A percentile compares a stretch with the other conserved stretches of the same genome.
phyloP scores from a whole-genome alignment of 2,329 filamentous ascomycete genomes.

The Fusarium sp. region DNA sequence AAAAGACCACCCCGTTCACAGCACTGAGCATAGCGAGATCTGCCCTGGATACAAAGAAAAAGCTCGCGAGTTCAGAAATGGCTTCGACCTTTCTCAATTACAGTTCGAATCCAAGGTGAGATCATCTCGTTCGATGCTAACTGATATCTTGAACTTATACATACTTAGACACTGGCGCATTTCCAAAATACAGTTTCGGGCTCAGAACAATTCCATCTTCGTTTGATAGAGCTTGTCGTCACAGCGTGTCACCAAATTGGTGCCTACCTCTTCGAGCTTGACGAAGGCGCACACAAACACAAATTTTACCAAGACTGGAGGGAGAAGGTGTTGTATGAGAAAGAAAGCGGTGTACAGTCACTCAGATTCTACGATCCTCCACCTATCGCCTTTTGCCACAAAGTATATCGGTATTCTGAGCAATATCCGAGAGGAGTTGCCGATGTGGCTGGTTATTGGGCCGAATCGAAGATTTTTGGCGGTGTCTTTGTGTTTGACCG shows the following conservation, averaged over 20 bases:
- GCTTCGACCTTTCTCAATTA: conserved; percentile 2
- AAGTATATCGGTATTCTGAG: conserved; percentile 11
- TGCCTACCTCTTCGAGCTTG: conserved; percentile 14
- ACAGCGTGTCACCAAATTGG: conserved; percentile 30
- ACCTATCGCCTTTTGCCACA: conserved; percentile 11
- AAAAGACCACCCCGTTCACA: not conserved
- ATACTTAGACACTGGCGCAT: not conserved
- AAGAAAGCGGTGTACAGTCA: not conserved
- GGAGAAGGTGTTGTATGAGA: not conserved
- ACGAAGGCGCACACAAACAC: conserved; percentile 27
- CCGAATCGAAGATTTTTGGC: conserved; percentile 26
- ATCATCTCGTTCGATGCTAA: accelerated
- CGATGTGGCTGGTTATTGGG: conserved; percentile 29
- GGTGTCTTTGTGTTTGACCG: conserved; percentile 26
- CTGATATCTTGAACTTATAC: no score
- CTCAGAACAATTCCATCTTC: not conserved
- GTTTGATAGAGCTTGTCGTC: conserved; percentile 21
- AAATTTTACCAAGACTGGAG: conserved; percentile 11
- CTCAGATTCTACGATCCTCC: not conserved
- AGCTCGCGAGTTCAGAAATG: not conserved
- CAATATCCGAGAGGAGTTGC: conserved; percentile 22
- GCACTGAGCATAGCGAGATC: accelerated
- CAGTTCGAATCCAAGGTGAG: accelerated
- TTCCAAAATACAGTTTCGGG: not conserved
- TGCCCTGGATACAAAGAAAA: conserved; percentile 25